A percentile compares a stretch with the other conserved stretches of the same genome.
These are phyloP conservation scores for Aspergillus hancockii DNA, from an alignment of 495 filamentous ascomycete genomes.

Conservation along the genomic window DNA sequence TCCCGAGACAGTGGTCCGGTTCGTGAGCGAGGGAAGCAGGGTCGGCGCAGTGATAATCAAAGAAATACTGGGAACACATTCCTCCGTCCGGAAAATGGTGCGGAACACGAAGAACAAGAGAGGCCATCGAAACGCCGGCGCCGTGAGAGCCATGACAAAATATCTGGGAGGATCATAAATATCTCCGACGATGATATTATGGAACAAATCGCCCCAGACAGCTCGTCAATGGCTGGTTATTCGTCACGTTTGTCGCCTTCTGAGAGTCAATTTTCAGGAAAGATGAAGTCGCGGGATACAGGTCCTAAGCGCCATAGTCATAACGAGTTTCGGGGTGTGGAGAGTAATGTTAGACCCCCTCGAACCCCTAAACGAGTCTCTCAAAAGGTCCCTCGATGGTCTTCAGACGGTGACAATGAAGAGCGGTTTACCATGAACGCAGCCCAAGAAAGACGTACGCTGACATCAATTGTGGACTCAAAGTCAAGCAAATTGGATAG, in stretches of 20 bases:
- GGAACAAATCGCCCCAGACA: slow-evolving; percentile 16
- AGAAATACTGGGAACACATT: not conserved
- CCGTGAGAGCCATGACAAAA: slow-evolving; percentile 17
- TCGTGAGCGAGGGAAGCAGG: slow-evolving; percentile 30
- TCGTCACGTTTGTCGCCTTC: slow-evolving; percentile 21
- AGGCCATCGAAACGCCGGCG: slow-evolving; percentile 38
- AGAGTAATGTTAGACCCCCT: slow-evolving; percentile 17
- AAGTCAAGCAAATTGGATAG: slow-evolving; percentile 1
- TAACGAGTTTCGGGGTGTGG: slow-evolving; percentile 27
- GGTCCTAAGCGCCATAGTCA: not conserved
- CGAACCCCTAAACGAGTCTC: not conserved
- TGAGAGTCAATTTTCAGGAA: slow-evolving; percentile 23
- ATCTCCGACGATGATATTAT: slow-evolving; percentile 19
- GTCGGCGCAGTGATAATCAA: not conserved
- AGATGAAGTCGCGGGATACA: slow-evolving; percentile 14
- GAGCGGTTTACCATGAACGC: slow-evolving; percentile 32
- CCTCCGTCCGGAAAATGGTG: slow-evolving; percentile 11
- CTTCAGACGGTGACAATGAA: slow-evolving; percentile 19
- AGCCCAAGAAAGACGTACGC: slow-evolving; percentile 27
- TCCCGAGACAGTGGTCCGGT: slow-evolving; percentile 42
- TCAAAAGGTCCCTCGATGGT: slow-evolving; percentile 2
- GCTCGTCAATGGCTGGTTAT: slow-evolving; percentile 10
- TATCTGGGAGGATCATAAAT: not conserved
- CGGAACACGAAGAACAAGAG: slow-evolving; percentile 21
- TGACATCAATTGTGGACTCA: not conserved